phyloP scores from a whole-genome alignment of 2,329 filamentous ascomycete species.

The Xylariaceae sp. region DNA sequence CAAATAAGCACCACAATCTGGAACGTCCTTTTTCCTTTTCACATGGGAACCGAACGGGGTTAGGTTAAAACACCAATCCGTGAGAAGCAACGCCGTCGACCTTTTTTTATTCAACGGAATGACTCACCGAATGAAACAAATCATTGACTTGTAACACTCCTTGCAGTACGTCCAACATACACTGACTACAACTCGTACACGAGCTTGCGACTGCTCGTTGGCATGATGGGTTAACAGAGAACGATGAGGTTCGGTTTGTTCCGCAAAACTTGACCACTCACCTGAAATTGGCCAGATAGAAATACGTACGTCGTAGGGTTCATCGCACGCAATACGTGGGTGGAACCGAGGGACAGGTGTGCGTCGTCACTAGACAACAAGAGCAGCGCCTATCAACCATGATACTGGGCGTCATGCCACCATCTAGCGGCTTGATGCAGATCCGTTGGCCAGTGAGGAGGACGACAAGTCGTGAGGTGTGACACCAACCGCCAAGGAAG shows the following conservation, averaged over 20 bases:
- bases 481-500: conserved; percentile 6
- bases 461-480: conserved; percentile 7
- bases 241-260: conserved; percentile 1
- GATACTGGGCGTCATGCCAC: conserved; percentile 9
- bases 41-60: neutral
- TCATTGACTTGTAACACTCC: conserved; percentile 10
- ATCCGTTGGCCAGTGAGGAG: conserved; percentile 5
- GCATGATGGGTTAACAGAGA: neutral
- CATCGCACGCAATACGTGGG: neutral
- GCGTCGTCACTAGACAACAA: conserved; percentile 11
- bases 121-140: conserved; percentile 16
- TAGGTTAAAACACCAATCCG: neutral
- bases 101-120: conserved; percentile 2
- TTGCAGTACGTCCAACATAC: conserved; percentile 13
- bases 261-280: neutral
- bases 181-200: conserved; percentile 1
- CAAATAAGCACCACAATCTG: neutral
- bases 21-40: neutral
- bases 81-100: neutral
- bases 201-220: conserved; percentile 1
- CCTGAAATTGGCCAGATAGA: neutral
- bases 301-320: neutral
- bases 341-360: conserved; percentile 5
- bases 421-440: conserved; percentile 16
- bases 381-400: conserved; percentile 1